Evolutionary conservation across 1,139 yeast genomes (phyloP).

Genomic region (Meyerozyma elateridarum): DNA sequence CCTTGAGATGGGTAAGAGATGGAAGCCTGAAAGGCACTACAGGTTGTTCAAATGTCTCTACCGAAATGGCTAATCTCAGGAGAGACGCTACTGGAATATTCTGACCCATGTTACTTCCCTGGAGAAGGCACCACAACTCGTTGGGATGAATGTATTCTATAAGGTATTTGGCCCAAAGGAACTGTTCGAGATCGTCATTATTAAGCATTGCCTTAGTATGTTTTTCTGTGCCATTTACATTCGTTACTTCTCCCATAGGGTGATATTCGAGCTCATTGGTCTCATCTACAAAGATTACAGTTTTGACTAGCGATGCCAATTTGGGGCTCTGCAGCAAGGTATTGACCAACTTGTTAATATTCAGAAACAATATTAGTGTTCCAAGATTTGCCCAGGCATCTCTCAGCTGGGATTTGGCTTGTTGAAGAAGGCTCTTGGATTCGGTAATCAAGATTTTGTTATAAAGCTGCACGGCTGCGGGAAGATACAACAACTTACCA

Average conservation of each 20-base stretch:
- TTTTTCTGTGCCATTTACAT: too few species aligned
- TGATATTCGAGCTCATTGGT: constrained; percentile 3
- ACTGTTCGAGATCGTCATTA: too few species aligned
- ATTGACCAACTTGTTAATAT: constrained; percentile 10
- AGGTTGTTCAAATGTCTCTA: neutral
- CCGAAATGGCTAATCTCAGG: neutral
- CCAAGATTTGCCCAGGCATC: constrained; percentile 14
- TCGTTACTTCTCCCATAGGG: too few species aligned
- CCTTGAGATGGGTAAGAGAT: constrained; percentile 4
- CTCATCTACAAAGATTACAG: constrained; percentile 11
- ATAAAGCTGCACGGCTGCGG: constrained; percentile 17
- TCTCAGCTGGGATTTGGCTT: constrained; percentile 9
- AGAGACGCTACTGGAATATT: neutral
- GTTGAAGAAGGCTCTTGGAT: constrained; percentile 9
- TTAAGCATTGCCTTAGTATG: too few species aligned
- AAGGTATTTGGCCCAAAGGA: too few species aligned
- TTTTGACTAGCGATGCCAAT: constrained; percentile 12
- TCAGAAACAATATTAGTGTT: constrained; percentile 13
- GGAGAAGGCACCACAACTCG: constrained; percentile 1
- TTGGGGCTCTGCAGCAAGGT: constrained; percentile 11
- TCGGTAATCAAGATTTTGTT: constrained; percentile 15
- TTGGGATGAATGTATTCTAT: neutral
- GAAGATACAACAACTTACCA: constrained; percentile 15
- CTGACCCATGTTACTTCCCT: neutral
- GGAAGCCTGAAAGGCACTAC: constrained; percentile 1